Evolutionary conservation across 2,329 filamentous ascomycete genomes (phyloP).

Genomic region (Paecilomyces dactylethromorphus): DNA sequence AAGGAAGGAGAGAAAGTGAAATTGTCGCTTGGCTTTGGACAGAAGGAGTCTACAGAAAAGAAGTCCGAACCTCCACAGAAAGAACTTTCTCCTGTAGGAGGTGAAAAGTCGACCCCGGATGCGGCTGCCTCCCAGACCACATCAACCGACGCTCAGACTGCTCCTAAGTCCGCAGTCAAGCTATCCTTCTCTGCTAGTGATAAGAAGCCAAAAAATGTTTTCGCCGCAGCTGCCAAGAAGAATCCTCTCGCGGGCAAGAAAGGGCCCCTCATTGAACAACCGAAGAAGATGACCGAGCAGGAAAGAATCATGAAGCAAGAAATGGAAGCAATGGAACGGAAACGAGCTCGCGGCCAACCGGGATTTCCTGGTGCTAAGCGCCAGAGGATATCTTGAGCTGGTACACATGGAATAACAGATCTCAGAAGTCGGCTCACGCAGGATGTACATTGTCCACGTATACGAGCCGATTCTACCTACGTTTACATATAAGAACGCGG

Average conservation of each 20-base stretch:
- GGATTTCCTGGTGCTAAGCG: slow-evolving; percentile 27
- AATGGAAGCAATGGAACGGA: slow-evolving; percentile 55
- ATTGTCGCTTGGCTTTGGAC: slow-evolving; percentile 53
- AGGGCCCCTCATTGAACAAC: slow-evolving; percentile 49
- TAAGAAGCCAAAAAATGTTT: slow-evolving; percentile 66
- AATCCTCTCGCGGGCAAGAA: slow-evolving; percentile 67
- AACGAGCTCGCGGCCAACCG: slow-evolving; percentile 41
- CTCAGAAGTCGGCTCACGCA: neutral
- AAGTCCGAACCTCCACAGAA: slow-evolving; percentile 15
- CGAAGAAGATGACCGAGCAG: slow-evolving; percentile 81
- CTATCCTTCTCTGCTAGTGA: slow-evolving; percentile 61
- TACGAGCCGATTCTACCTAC: neutral
- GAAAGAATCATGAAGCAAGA: slow-evolving; percentile 87
- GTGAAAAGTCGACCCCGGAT: slow-evolving; percentile 12
- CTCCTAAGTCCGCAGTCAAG: slow-evolving; percentile 10
- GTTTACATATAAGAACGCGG: neutral
- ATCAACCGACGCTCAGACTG: slow-evolving; percentile 5
- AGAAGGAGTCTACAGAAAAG: slow-evolving; percentile 18
- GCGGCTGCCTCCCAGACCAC: slow-evolving; percentile 9
- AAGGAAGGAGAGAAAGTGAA: slow-evolving; percentile 71
- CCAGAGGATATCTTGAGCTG: slow-evolving; percentile 23
- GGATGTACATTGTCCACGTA: neutral
- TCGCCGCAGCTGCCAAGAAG: slow-evolving; percentile 56
- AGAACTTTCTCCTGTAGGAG: slow-evolving; percentile 16
- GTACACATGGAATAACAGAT: neutral